Percentiles rank a stretch among this genome's conserved stretches.
Evolutionary conservation across 108 stramenopile genomes (phyloP).

Genomic region (Cyclotella atomus): DNA sequence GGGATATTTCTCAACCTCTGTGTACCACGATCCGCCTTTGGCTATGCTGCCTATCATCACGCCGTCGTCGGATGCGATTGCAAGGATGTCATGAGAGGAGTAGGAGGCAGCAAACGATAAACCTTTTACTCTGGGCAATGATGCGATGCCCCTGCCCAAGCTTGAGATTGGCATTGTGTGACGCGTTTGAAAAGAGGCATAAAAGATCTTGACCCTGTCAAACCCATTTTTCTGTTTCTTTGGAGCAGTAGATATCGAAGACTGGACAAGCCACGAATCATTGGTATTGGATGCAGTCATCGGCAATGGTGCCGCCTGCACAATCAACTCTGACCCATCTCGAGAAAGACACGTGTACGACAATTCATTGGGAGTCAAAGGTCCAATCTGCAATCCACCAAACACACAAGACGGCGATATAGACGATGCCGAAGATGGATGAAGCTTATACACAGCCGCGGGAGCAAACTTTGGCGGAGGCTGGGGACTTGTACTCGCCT

Average conservation of each 20-base stretch:
- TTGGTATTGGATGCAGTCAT: constrained; percentile 9
- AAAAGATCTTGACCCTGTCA: constrained; percentile 20
- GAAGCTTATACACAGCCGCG: constrained; percentile 38
- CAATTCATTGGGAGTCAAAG: constrained; percentile 23
- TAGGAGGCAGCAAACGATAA: constrained; percentile 22
- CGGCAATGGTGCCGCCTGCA: constrained; percentile 40
- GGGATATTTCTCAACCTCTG: background rate
- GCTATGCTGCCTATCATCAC: constrained; percentile 26
- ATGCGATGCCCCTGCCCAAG: background rate
- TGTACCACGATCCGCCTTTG: constrained; percentile 21
- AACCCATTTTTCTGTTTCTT: constrained; percentile 7
- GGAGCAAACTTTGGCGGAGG: constrained; percentile 49
- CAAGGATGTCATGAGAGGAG: constrained; percentile 23
- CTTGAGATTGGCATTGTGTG: constrained; percentile 23
- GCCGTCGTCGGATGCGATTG: constrained; percentile 41
- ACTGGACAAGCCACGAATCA: constrained; percentile 1
- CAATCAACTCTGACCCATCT: constrained; percentile 35
- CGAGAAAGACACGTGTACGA: constrained; percentile 36
- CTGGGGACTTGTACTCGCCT: constrained; percentile 18
- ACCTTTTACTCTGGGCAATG: constrained; percentile 1
- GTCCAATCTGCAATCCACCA: constrained; percentile 22
- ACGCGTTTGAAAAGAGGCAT: constrained; percentile 13
- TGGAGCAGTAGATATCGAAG: constrained; percentile 11
- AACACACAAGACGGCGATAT: constrained; percentile 13
- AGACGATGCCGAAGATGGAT: constrained; percentile 24